phyloP scores from a whole-genome alignment of 164 flowering plant genomes.

The Santalum album region DNA sequence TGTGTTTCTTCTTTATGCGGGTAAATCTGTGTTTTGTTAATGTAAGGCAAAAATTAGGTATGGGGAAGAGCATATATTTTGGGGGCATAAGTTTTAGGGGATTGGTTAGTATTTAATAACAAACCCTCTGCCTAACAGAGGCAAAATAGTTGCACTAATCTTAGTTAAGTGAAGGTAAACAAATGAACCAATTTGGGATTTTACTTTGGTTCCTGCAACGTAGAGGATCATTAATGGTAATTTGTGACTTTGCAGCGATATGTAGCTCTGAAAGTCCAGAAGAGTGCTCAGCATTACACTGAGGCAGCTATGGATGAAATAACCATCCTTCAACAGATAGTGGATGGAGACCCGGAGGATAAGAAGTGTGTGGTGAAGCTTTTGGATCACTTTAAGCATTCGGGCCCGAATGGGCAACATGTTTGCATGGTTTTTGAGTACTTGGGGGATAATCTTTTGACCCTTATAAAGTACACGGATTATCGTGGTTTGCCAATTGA shows the following conservation, averaged over 20 bases:
- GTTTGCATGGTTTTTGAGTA: conserved; percentile 97
- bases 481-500: conserved; percentile 69
- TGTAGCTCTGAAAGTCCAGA: conserved; percentile 41
- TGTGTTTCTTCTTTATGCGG: no score
- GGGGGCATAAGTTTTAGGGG: no score
- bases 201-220: background rate
- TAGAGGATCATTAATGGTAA: background rate
- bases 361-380: conserved; percentile 83
- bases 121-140: background rate
- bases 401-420: conserved; percentile 96
- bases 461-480: conserved; percentile 69
- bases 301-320: conserved; percentile 50
- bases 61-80: no score
- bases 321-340: conserved; percentile 50
- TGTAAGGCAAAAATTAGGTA: no score
- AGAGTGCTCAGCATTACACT: conserved; percentile 44
- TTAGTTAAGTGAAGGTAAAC: background rate
- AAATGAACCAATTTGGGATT: background rate
- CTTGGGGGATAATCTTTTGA: conserved; percentile 85
- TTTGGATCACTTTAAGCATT: conserved; percentile 89
- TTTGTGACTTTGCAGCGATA: conserved; percentile 16
- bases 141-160: background rate
- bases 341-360: conserved; percentile 78
- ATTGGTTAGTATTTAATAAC: no score
- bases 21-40: no score